These are phyloP conservation scores for Ceratobasidium sp. DNA, from an alignment of 1,284 basidiomycete genomes.

Conservation along the genomic window DNA sequence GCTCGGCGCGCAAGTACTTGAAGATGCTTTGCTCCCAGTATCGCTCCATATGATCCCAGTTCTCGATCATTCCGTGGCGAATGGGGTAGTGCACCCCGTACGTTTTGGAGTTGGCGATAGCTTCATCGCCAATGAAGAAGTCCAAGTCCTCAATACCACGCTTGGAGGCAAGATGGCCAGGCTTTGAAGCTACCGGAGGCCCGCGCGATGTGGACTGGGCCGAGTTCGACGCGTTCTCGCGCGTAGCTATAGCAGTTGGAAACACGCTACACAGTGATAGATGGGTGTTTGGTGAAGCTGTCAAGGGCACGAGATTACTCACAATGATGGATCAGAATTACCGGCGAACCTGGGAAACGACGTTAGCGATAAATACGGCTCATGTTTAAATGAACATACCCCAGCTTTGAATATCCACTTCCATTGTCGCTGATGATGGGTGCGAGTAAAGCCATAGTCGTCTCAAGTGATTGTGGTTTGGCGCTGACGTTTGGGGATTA, in stretches of 20 bases:
- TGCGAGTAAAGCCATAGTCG: constrained; percentile 78
- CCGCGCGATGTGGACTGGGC: constrained; percentile 68
- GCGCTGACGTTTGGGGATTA: neutral
- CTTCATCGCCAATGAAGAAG: constrained; percentile 99
- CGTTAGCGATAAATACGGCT: constrained; percentile 40
- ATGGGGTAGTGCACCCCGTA: constrained; percentile 98
- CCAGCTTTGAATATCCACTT: constrained; percentile 97
- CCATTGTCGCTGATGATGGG: constrained; percentile 98
- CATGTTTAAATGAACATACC: constrained; percentile 64
- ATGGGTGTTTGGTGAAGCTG: constrained; percentile 26
- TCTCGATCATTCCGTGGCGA: constrained; percentile 97
- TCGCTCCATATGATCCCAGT: constrained; percentile 99
- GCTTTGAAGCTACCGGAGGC: constrained; percentile 72
- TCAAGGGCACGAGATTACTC: constrained; percentile 54
- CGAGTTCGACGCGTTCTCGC: constrained; percentile 56
- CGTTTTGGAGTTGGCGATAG: constrained; percentile 91
- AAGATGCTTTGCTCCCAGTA: constrained; percentile 99
- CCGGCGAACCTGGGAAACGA: constrained; percentile 83
- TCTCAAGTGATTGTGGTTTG: neutral
- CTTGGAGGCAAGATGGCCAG: constrained; percentile 93
- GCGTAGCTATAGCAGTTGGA: constrained; percentile 94
- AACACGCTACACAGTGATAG: constrained; percentile 71
- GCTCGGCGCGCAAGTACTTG: constrained; percentile 98
- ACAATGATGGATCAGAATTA: constrained; percentile 98
- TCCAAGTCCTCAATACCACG: constrained; percentile 99